Evolutionary conservation across 1,284 basidiomycete species (phyloP).

Genomic region (Apiotrichum laibachii): DNA sequence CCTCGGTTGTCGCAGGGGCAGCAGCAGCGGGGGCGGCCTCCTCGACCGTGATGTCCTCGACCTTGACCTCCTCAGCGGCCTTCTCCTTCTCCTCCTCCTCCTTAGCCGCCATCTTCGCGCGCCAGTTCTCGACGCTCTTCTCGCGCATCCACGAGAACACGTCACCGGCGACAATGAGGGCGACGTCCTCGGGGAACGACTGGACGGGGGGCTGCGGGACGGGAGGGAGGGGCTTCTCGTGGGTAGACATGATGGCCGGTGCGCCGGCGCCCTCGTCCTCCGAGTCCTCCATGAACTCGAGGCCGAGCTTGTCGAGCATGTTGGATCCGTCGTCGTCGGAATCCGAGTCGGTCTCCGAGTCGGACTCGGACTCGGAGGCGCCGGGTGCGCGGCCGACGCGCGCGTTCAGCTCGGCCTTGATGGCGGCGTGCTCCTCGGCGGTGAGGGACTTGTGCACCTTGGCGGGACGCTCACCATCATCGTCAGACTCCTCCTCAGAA

Average conservation of each 20-base stretch:
- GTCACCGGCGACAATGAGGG: constrained; percentile 48
- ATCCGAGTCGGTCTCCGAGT: constrained; percentile 18
- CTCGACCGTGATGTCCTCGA: not conserved
- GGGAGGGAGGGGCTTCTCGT: constrained; percentile 48
- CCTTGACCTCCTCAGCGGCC: not conserved
- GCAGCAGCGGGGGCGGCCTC: too few species aligned
- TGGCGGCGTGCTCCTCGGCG: constrained; percentile 23
- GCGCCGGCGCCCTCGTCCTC: constrained; percentile 27
- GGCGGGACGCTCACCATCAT: constrained; percentile 13
- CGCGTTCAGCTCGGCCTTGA: constrained; percentile 32
- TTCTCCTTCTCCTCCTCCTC: constrained; percentile 3
- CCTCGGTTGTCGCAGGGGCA: not conserved
- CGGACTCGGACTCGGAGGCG: constrained; percentile 13
- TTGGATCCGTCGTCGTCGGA: constrained; percentile 13
- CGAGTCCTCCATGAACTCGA: constrained; percentile 25
- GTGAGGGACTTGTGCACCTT: constrained; percentile 22
- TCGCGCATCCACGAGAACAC: constrained; percentile 52
- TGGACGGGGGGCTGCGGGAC: constrained; percentile 44
- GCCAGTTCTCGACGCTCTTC: constrained; percentile 40
- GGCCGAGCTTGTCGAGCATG: constrained; percentile 21
- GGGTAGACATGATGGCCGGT: constrained; percentile 38
- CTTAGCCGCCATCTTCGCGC: constrained; percentile 21
- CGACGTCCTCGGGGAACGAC: constrained; percentile 39
- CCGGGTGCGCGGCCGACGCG: constrained; percentile 12
- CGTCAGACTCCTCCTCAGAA: constrained; percentile 28